Conservation (phyloP, 225 moss, liverwort and hornwort species). For the Polytrichum commune region DNA sequence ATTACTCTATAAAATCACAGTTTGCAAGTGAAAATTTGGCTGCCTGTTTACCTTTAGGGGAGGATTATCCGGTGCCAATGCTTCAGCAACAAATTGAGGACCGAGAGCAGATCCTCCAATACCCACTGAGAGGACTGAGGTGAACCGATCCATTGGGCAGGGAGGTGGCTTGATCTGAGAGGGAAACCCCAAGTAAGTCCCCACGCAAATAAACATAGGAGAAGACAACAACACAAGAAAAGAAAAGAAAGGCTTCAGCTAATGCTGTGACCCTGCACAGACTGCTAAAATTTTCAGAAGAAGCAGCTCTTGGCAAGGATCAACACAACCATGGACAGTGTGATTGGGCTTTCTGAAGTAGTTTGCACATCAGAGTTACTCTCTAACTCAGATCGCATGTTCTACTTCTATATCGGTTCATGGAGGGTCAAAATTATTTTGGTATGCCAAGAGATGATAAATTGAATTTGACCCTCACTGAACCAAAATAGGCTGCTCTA, state of each 20-base stretch:
- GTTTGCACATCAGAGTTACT: too few relatives aligned
- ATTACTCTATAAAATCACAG: neutral
- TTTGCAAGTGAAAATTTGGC: neutral
- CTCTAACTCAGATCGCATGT: too few relatives aligned
- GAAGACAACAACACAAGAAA: neutral
- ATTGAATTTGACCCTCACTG: neutral
- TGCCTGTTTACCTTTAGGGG: conserved; percentile 56
- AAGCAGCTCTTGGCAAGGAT: neutral
- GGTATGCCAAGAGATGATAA: too few relatives aligned
- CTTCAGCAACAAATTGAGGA: conserved; percentile 90
- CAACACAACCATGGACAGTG: too few relatives aligned
- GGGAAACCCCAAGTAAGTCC: conserved; percentile 6
- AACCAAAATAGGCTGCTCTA: neutral
- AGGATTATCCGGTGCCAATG: conserved; percentile 79
- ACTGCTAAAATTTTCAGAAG: neutral
- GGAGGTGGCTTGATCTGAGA: conserved; percentile 79
- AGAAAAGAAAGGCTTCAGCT: neutral
- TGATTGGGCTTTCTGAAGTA: too few relatives aligned
- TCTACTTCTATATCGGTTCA: too few relatives aligned
- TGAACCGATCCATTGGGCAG: conserved; percentile 65
- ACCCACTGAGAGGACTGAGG: conserved; percentile 79
- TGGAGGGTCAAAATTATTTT: too few relatives aligned
- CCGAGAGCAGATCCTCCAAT: conserved; percentile 90
- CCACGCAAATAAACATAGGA: neutral
- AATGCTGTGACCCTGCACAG: neutral